Percentiles rank a stretch among this genome's conserved stretches.
Evolutionary conservation across 1,284 basidiomycete species (phyloP).

Genomic region (Agroathelia rolfsii): DNA sequence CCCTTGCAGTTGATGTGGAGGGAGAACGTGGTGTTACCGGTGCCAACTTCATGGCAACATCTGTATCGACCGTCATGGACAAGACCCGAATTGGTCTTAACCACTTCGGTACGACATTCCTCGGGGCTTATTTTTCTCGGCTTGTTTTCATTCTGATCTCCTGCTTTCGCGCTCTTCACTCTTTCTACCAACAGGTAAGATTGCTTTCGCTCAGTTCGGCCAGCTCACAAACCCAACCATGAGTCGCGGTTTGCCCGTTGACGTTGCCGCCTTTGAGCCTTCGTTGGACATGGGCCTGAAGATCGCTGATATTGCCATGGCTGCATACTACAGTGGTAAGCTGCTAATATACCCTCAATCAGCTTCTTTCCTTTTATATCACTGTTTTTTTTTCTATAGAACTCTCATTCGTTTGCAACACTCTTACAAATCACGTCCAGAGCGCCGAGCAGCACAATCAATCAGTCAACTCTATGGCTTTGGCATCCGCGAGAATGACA

Average conservation of each 20-base stretch:
- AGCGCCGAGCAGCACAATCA: slow-evolving; percentile 50
- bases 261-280: slow-evolving; percentile 43
- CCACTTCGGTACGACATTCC: slow-evolving; percentile 43
- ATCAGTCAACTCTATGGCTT: slow-evolving; percentile 46
- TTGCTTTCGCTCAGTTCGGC: slow-evolving; percentile 50
- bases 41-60: slow-evolving; percentile 55
- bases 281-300: slow-evolving; percentile 51
- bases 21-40: slow-evolving; percentile 39
- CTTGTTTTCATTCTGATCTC: too few species aligned
- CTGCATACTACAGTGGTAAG: slow-evolving; percentile 36
- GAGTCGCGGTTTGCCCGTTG: slow-evolving; percentile 47
- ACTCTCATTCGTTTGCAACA: slow-evolving; percentile 49
- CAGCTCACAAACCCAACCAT: slow-evolving; percentile 48
- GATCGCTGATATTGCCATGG: slow-evolving; percentile 49
- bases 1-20: slow-evolving; percentile 38
- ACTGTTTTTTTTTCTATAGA: slow-evolving; percentile 26
- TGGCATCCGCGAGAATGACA: slow-evolving; percentile 44
- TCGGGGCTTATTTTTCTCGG: too few species aligned
- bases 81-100: slow-evolving; percentile 46
- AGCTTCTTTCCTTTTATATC: too few species aligned
- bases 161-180: too few species aligned
- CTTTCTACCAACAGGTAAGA: too few species aligned
- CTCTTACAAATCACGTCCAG: slow-evolving; percentile 49
- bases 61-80: slow-evolving; percentile 52
- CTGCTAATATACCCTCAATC: too few species aligned